Conservation (phyloP, 2,329 filamentous ascomycete species). For the Talaromyces sp. region DNA sequence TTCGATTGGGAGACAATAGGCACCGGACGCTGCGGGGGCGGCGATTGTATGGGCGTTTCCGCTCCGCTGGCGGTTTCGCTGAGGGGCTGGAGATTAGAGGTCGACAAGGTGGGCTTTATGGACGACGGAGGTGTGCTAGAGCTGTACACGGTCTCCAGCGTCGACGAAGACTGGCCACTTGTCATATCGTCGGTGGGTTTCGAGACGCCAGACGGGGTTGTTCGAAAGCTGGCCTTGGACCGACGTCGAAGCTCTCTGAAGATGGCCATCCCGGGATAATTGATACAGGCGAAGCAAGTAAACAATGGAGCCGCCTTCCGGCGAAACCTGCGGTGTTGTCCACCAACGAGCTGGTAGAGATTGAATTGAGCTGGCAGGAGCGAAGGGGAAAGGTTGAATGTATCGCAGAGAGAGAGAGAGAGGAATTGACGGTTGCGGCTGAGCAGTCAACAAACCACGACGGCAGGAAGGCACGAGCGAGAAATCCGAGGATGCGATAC, state of each 20-base stretch:
- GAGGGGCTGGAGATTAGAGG: constrained; percentile 53
- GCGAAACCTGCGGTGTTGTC: neutral
- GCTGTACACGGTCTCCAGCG: constrained; percentile 56
- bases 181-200: constrained; percentile 57
- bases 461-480: neutral
- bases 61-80: constrained; percentile 36
- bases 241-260: constrained; percentile 72
- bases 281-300: neutral
- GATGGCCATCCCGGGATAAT: constrained; percentile 50
- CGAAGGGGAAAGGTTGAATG: neutral
- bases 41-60: constrained; percentile 28
- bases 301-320: constrained; percentile 9
- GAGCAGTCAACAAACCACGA: neutral
- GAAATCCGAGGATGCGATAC: neutral
- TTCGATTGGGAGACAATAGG: constrained; percentile 35
- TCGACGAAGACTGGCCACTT: constrained; percentile 61
- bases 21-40: constrained; percentile 45
- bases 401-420: neutral
- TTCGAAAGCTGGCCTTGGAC: constrained; percentile 70
- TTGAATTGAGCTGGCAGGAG: neutral
- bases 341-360: neutral
- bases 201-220: constrained; percentile 40
- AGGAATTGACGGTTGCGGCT: neutral
- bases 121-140: constrained; percentile 65
- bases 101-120: constrained; percentile 61